Conservation (phyloP, 768 basidiomycete species). For the Termitomyces sp. region DNA sequence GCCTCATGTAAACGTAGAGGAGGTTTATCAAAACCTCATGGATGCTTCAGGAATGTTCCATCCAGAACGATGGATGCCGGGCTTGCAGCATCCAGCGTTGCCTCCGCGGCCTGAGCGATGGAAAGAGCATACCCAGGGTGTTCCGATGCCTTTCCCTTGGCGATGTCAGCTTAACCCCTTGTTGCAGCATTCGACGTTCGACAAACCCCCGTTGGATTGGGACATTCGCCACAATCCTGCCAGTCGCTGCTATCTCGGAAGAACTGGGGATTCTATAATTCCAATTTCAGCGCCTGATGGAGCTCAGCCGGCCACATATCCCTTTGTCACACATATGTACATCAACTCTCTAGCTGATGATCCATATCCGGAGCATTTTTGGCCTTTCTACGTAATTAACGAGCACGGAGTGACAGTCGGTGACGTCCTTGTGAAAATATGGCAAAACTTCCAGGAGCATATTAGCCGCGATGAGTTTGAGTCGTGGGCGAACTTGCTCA, state of each 20-base stretch:
- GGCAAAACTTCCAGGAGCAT: conserved; percentile 36
- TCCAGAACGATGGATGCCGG: conserved; percentile 46
- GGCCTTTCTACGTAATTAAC: conserved; percentile 51
- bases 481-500: conserved; percentile 22
- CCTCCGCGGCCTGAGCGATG: conserved; percentile 46
- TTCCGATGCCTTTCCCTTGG: conserved; percentile 40
- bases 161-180: conserved; percentile 55
- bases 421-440: conserved; percentile 47
- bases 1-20: conserved; percentile 21
- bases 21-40: conserved; percentile 27
- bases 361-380: conserved; percentile 41
- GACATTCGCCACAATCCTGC: conserved; percentile 31
- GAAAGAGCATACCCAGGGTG: conserved; percentile 33
- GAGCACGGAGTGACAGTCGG: conserved; percentile 39
- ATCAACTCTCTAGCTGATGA: conserved; percentile 51
- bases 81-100: conserved; percentile 40
- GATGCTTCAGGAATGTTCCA: conserved; percentile 26
- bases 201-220: conserved; percentile 41
- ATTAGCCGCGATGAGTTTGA: conserved; percentile 30
- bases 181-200: conserved; percentile 39
- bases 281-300: conserved; percentile 30
- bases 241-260: conserved; percentile 24
- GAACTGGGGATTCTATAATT: conserved; percentile 21
- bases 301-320: conserved; percentile 62
- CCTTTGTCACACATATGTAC: conserved; percentile 52